Conservation (phyloP, 495 filamentous ascomycete species). For the Collariella sp. region DNA sequence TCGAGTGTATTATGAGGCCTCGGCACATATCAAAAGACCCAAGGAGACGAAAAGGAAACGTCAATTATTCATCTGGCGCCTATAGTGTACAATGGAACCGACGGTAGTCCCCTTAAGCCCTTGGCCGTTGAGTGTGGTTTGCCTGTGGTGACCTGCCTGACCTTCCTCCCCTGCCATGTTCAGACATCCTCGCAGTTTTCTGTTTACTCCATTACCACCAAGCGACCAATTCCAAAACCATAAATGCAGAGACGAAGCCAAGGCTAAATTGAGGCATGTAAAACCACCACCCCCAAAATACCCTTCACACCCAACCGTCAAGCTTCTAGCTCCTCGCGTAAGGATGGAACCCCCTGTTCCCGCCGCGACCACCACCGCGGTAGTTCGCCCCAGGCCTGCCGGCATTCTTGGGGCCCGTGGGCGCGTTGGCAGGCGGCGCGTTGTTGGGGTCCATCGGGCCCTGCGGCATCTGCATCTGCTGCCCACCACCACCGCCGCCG, state of each 20-base stretch:
- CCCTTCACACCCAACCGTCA: background rate
- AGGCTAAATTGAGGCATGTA: too few relatives aligned
- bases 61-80: background rate
- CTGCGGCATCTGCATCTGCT: constrained; percentile 23
- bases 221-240: too few relatives aligned
- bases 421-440: constrained; percentile 85
- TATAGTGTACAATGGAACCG: background rate
- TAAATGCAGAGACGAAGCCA: too few relatives aligned
- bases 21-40: background rate
- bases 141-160: too few relatives aligned
- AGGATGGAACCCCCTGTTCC: constrained; percentile 68
- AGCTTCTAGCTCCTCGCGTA: constrained; percentile 43
- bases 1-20: too few relatives aligned
- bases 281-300: background rate
- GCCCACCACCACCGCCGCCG: constrained; percentile 18
- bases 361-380: constrained; percentile 82
- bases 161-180: too few relatives aligned
- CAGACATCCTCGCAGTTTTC: too few relatives aligned
- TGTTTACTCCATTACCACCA: too few relatives aligned
- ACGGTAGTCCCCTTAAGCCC: background rate
- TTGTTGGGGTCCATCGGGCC: constrained; percentile 32
- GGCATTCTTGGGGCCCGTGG: constrained; percentile 93
- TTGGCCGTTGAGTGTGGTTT: background rate
- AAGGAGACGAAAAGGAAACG: background rate
- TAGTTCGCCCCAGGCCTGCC: constrained; percentile 92